Base-by-base conservation (phyloP, 2,329 filamentous ascomycete species). In the Hirsutella thompsonii region DNA sequence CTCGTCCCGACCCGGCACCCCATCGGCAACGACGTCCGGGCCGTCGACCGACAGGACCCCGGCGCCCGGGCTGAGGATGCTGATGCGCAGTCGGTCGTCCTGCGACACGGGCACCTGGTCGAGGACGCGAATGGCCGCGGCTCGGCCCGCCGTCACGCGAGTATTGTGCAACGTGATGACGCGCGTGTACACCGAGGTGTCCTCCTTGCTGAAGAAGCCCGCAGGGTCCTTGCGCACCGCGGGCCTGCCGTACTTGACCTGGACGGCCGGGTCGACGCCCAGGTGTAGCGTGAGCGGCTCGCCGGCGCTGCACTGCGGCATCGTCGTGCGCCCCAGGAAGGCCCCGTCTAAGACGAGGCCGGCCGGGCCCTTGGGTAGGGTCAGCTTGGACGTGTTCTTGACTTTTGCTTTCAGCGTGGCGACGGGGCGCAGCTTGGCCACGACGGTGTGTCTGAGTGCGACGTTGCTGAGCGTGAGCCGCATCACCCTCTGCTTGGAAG, bases 31-130 rank as follows among this genome's bases (percentile, higher is more conserved):
- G 3, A 71, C 59, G 2, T 50, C 43, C 1, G 60, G 49, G 1
- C 67, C 66, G 1, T 60, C 63, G 3, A 55, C 46, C 1, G 50
- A 50, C 34, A 81, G 47, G 0, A 71, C n/a, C n/a, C n/a, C n/a
- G n/a, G n/a, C 73, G 3, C 56, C 56, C 1, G 77, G 76, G 16
- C 57, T 53, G 14, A 67, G 47, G 26, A 79, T 52, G 2, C 69
- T 66, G 8, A 81, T 65, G 4, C 62, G 61, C 5, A 81, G 57
- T 33, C 66, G 61, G 52, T 79, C 75, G 41, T 80, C 75, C 53
- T 79, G 68, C 19, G 68, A 74, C n/a, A 79, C 62, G 3, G 76
- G 77, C 2, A 79, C 61, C 55, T 81, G 76, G 46, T 81, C 77
- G 3, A 75, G 52, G 20, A 80, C 68, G 1, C 69, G 58, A 2